phyloP scores from a whole-genome alignment of 164 flowering plant genomes.

The grape (Vitis vinifera) region DNA sequence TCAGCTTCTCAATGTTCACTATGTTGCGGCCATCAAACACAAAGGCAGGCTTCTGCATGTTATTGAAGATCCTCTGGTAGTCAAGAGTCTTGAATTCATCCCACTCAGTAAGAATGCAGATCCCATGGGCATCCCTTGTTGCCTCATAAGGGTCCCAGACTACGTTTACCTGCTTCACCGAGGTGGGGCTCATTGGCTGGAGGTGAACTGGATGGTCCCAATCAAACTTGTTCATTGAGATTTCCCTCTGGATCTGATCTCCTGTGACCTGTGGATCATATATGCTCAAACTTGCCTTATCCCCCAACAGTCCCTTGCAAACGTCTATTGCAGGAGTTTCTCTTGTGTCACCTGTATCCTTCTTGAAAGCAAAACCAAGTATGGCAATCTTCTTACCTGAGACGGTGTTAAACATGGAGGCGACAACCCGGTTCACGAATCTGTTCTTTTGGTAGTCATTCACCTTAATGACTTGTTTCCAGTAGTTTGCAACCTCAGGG shows the following conservation, averaged over 20 bases:
- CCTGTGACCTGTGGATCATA: conserved; percentile 75
- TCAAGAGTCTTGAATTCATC: conserved; percentile 74
- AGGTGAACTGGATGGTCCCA: conserved; percentile 79
- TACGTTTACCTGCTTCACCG: conserved; percentile 47
- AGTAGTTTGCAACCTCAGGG: conserved; percentile 54
- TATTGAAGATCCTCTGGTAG: conserved; percentile 51
- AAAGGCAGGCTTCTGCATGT: conserved; percentile 80
- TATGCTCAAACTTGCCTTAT: conserved; percentile 63
- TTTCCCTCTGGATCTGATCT: conserved; percentile 69
- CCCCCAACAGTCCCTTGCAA: conserved; percentile 59
- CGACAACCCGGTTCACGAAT: conserved; percentile 55
- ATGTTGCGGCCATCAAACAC: conserved; percentile 70
- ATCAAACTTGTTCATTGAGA: conserved; percentile 63
- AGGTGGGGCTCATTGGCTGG: conserved; percentile 50
- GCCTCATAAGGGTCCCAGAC: conserved; percentile 69
- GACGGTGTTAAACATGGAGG: conserved; percentile 64
- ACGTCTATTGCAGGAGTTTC: conserved; percentile 56
- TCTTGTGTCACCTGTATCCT: conserved; percentile 48
- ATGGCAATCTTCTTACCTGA: conserved; percentile 54
- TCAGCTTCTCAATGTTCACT: conserved; percentile 47
- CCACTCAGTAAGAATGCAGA: conserved; percentile 81
- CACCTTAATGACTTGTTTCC: conserved; percentile 63
- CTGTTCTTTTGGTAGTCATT: conserved; percentile 59
- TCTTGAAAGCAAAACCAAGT: conserved; percentile 63
- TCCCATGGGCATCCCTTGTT: conserved; percentile 62